Evolutionary conservation across 148 eudicot genomes (phyloP).

Genomic region (Suaeda aralocaspica): DNA sequence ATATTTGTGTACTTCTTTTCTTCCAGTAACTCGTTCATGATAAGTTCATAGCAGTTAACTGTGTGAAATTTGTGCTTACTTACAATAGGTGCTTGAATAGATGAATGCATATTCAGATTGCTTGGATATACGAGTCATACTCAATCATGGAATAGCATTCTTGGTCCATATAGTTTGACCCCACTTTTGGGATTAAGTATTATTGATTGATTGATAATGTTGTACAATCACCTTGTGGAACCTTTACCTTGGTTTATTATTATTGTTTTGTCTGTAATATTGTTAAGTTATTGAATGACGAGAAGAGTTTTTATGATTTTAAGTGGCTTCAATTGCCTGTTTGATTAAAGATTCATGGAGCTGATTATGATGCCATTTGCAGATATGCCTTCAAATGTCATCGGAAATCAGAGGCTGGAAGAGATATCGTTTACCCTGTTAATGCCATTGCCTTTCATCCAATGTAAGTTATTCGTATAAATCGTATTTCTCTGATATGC

Average conservation of each 20-base stretch:
- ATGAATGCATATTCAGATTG: neutral
- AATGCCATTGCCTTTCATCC: conserved; percentile 96
- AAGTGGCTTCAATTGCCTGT: neutral
- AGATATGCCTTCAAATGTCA: conserved; percentile 98
- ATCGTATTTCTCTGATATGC: neutral
- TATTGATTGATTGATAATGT: too few relatives aligned
- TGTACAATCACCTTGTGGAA: neutral
- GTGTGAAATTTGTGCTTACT: neutral
- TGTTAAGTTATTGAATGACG: neutral
- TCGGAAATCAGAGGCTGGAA: conserved; percentile 84
- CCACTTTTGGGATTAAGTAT: neutral
- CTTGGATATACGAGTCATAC: neutral
- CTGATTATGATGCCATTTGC: conserved; percentile 22
- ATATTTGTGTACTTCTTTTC: neutral
- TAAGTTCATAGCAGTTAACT: neutral
- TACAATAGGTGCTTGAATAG: neutral
- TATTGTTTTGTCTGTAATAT: neutral
- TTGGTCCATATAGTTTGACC: too few relatives aligned
- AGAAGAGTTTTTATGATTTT: neutral
- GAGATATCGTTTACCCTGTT: conserved; percentile 92
- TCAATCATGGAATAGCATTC: neutral
- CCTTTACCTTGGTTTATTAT: neutral
- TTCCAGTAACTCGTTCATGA: neutral
- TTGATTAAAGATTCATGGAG: neutral
- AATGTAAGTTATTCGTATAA: conserved; percentile 45